Evolutionary conservation across 2,329 filamentous ascomycete genomes (phyloP), one percentile per base, ranked within the genome.

Genomic region (Arthroderma uncinatum): DNA sequence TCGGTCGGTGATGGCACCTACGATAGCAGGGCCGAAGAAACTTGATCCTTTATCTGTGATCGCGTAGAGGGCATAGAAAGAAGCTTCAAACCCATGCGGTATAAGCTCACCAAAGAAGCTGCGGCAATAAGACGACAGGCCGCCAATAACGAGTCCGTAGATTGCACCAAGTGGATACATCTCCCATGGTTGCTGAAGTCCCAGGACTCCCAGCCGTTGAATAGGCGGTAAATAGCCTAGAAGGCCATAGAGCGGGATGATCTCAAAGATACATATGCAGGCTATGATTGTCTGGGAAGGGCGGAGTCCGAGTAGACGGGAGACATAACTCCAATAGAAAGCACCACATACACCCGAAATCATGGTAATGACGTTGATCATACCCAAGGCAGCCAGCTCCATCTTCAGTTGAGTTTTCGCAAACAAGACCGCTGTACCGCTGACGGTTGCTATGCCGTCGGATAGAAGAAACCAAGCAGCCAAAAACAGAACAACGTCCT

Each of bases 31-130:
- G 0, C 93, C 93, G 70, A 98, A 96, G 1, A 97, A 79, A 67
- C 88, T 94, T 21, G 87, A 93, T 0, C 92, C 91, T 71, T 98
- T 98, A 70, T 98, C 93, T 1, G 93, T 97, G 62, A 97, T 96
- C 36, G 93, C 93, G 68, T 97, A 98, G 1, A 98, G 78, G 0
- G 92, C 91, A 68, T 95, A 98, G 68, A 98, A 98, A 0, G 92
- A 91, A 0, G 93, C 91, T 72, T 98, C 93, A 30, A 87, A 94
- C 2, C 93, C 93, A 0, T 89, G 89, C 1, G 93, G 93, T 57
- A 98, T 95, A 57, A 98, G 79, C 70, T 97, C 91, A 39, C 90
- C 91, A 68, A 89, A 98, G 3, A 98, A 78, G 60, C 88, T 91
- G 42, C 93, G 85, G 68, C 93, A 97, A 71, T 97, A 96, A 23